Conservation (phyloP, 805 yeast species). For the Metschnikowia borealis region DNA sequence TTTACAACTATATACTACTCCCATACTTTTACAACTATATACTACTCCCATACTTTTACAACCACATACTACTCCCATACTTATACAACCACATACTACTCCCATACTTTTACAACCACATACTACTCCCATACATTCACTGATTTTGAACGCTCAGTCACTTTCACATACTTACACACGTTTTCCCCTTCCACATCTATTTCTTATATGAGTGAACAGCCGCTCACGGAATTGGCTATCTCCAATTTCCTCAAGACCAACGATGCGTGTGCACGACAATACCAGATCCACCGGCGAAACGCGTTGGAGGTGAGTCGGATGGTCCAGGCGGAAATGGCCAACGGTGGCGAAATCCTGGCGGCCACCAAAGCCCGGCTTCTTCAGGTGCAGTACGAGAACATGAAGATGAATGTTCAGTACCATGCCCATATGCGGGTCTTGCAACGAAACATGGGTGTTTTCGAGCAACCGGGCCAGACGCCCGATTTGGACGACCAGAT, state of each 20-base stretch:
- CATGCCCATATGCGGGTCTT: conserved; percentile 23
- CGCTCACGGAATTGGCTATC: conserved; percentile 30
- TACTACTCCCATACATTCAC: no score
- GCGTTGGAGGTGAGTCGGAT: conserved; percentile 12
- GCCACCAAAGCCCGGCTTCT: conserved; percentile 15
- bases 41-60: no score
- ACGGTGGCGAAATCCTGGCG: conserved; percentile 8
- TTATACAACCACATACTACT: no score
- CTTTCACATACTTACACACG: no score
- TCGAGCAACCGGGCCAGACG: conserved; percentile 11
- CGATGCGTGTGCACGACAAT: conserved; percentile 31
- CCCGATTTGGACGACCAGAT: conserved; percentile 21
- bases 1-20: no score
- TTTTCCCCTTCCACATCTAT: no score
- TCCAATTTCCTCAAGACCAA: conserved; percentile 26
- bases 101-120: no score
- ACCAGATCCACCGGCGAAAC: conserved; percentile 32
- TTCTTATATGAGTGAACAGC: conserved; percentile 24
- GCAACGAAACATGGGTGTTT: conserved; percentile 16
- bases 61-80: no score
- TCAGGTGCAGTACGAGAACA: conserved; percentile 28
- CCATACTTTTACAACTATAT: no score
- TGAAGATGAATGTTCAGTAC: conserved; percentile 24
- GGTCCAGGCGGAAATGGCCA: conserved; percentile 9
- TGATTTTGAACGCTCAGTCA: no score